Conservation (phyloP, 805 yeast species). For the Wickerhamiella nectarea region DNA sequence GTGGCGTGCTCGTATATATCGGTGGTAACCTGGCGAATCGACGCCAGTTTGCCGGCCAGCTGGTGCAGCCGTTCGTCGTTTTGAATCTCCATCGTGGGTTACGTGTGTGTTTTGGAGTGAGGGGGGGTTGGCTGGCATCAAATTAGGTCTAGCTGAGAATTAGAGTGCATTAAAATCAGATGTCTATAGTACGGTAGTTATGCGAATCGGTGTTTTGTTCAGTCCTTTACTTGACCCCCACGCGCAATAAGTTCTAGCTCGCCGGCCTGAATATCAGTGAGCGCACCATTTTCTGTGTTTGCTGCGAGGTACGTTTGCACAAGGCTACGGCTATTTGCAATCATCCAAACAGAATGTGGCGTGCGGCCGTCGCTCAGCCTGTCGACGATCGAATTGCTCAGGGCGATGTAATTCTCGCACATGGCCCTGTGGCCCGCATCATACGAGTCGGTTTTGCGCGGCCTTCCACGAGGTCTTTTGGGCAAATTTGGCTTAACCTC, state of each 20-base stretch:
- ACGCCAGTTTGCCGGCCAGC: slow-evolving; percentile 50
- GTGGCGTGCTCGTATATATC: slow-evolving; percentile 55
- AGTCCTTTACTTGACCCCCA: no score
- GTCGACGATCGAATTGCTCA: not conserved
- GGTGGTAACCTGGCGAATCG: slow-evolving; percentile 49
- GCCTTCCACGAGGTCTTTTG: slow-evolving; percentile 8
- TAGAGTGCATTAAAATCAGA: no score
- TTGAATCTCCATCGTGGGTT: slow-evolving; percentile 26
- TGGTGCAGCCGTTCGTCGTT: slow-evolving; percentile 51
- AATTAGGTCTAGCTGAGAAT: no score
- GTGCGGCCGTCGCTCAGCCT: not conserved
- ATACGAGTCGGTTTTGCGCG: slow-evolving; percentile 1
- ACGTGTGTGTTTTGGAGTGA: not conserved
- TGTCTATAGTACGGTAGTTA: no score
- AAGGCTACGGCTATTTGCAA: not conserved
- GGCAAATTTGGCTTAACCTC: not conserved
- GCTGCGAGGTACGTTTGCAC: not conserved
- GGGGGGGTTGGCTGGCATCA: not conserved
- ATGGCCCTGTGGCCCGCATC: not conserved
- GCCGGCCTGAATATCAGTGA: not conserved
- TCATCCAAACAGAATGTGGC: not conserved
- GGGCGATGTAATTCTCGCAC: not conserved
- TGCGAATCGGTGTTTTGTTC: no score
- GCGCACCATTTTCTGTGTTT: not conserved
- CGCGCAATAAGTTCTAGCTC: not conserved